phyloP scores from a whole-genome alignment of 208 protist genomes.

The Trypanosoma conorhini region DNA sequence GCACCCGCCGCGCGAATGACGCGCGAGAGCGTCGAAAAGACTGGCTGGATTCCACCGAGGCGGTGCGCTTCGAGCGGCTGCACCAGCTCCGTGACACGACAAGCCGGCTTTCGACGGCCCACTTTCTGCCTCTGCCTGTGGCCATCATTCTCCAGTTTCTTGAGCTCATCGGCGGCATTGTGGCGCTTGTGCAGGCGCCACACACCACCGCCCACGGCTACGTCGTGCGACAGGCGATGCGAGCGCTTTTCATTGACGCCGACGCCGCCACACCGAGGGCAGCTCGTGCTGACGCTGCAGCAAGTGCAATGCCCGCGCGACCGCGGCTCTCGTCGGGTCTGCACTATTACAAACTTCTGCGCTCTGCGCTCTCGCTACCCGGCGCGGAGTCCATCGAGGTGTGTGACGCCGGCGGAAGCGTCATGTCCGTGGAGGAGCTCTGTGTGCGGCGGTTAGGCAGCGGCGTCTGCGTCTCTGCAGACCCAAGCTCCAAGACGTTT shows the following conservation, averaged over 20 bases:
- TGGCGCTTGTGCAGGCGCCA: neutral
- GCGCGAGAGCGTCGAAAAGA: neutral
- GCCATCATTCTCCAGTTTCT: slow-evolving; percentile 16
- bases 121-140: slow-evolving; percentile 10
- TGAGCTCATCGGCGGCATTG: slow-evolving; percentile 17
- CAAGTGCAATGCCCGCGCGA: neutral
- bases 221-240: slow-evolving; percentile 20
- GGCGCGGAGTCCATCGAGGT: slow-evolving; percentile 9
- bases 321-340: neutral
- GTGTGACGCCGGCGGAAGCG: neutral
- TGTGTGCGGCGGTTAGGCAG: slow-evolving; percentile 47
- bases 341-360: slow-evolving; percentile 24
- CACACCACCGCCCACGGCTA: slow-evolving; percentile 26
- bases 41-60: slow-evolving; percentile 4
- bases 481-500: neutral
- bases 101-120: slow-evolving; percentile 10
- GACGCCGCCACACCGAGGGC: neutral
- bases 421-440: slow-evolving; percentile 46
- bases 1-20: neutral
- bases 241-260: slow-evolving; percentile 13
- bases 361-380: slow-evolving; percentile 19
- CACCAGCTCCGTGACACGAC: slow-evolving; percentile 32
- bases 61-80: slow-evolving; percentile 26
- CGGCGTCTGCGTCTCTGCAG: neutral
- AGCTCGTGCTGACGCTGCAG: neutral